phyloP scores from a whole-genome alignment of 331 rosid genomes.

The Malus hybrid region DNA sequence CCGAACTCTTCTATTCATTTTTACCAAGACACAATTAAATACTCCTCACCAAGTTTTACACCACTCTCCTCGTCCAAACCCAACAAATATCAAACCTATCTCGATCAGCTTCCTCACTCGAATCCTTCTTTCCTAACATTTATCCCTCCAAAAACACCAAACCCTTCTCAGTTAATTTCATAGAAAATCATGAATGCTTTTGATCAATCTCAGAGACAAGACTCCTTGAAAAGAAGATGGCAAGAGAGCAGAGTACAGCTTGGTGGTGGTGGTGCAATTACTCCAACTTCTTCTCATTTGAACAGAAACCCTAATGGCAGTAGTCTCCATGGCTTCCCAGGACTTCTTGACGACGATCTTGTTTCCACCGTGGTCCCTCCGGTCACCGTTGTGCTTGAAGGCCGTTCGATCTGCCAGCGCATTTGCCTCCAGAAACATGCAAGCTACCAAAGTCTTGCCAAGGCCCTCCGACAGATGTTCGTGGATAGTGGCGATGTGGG shows the following conservation, averaged over 20 bases:
- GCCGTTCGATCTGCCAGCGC: slow-evolving; percentile 88
- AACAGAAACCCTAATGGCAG: slow-evolving; percentile 19
- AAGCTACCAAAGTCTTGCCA: slow-evolving; percentile 72
- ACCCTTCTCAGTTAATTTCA: neutral
- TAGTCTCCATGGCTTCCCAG: slow-evolving; percentile 25
- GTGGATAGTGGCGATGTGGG: slow-evolving; percentile 27
- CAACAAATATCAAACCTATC: neutral
- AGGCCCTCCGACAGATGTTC: slow-evolving; percentile 69
- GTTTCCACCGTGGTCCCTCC: slow-evolving; percentile 57
- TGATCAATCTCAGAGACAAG: slow-evolving; percentile 43
- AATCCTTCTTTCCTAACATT: neutral
- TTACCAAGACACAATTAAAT: neutral
- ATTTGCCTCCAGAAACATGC: slow-evolving; percentile 72
- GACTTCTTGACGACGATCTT: slow-evolving; percentile 34
- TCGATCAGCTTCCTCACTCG: neutral
- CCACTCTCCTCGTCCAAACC: slow-evolving; percentile 1
- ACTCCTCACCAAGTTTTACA: neutral
- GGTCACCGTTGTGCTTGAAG: slow-evolving; percentile 82
- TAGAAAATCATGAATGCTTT: slow-evolving; percentile 32
- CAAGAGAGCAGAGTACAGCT: slow-evolving; percentile 26
- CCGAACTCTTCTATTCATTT: neutral
- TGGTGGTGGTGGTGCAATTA: slow-evolving; percentile 14
- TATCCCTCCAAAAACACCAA: slow-evolving; percentile 3
- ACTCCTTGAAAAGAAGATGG: slow-evolving; percentile 46
- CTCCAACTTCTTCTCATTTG: slow-evolving; percentile 29